These are phyloP conservation scores for Prunus persica DNA, from an alignment of 306 rosid species.

Conservation along the genomic window DNA sequence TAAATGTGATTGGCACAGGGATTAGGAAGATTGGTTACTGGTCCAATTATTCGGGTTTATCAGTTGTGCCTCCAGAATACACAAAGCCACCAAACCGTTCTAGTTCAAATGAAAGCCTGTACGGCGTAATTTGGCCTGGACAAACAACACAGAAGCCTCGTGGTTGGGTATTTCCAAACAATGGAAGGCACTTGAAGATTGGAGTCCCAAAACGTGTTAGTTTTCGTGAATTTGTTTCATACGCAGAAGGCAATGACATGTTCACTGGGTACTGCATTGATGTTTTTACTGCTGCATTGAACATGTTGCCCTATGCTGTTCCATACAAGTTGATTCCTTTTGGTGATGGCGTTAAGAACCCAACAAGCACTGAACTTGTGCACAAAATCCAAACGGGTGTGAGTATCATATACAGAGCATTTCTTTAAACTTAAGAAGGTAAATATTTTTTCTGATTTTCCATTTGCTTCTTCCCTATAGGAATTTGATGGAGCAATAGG, in stretches of 20 bases:
- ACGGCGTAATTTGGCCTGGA: slow-evolving; percentile 83
- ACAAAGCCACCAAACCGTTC: slow-evolving; percentile 50
- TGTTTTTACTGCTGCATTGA: slow-evolving; percentile 76
- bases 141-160: slow-evolving; percentile 63
- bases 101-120: slow-evolving; percentile 39
- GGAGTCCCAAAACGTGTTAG: slow-evolving; percentile 69
- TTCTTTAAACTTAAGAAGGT: slow-evolving; percentile 14
- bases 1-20: slow-evolving; percentile 77
- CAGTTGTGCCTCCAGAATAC: slow-evolving; percentile 62
- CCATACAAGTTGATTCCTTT: slow-evolving; percentile 60
- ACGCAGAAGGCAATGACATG: slow-evolving; percentile 45
- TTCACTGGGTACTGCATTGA: slow-evolving; percentile 88
- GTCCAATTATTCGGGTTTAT: slow-evolving; percentile 82
- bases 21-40: slow-evolving; percentile 78
- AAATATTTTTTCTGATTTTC: slow-evolving; percentile 23
- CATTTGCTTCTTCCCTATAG: slow-evolving; percentile 41
- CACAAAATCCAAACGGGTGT: slow-evolving; percentile 65
- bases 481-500: slow-evolving; percentile 82
- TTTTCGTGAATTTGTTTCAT: slow-evolving; percentile 59
- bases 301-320: slow-evolving; percentile 78
- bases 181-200: slow-evolving; percentile 69
- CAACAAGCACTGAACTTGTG: slow-evolving; percentile 60
- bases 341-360: slow-evolving; percentile 70
- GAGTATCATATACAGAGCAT: slow-evolving; percentile 34
- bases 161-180: slow-evolving; percentile 94